Evolutionary conservation across 495 filamentous ascomycete species (phyloP), one percentile per base, ranked within the genome.

Genomic region (Saxophila tyrrhenica): DNA sequence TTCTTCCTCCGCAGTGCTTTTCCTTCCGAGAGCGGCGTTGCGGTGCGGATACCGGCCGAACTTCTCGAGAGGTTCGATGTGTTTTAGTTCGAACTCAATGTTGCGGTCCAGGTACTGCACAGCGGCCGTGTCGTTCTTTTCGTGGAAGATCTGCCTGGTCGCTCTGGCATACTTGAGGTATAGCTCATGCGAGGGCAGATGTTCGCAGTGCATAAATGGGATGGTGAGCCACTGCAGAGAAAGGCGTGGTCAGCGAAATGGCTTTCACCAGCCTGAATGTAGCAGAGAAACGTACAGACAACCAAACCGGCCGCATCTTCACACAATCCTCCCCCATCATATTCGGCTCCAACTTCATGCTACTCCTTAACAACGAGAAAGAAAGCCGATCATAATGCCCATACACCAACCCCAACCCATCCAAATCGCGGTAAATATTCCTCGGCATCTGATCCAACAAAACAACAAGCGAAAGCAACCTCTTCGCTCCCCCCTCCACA

Each of bases 381-480:
- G 74, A 64, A 21, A 77, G 63, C 0, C 67, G 69, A 54, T 77
- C 74, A 47, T 75, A 75, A 55, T 75, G 70, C 0, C 43, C 61
- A 57, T 73, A 77, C 16, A 76, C 65, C 10, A 65, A 47, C 0
- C 42, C 24, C 7, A 66, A 52, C 9, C 56, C 62, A 25, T 65
- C 61, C 10, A 64, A 49, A 0, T 62, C 63, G 8, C 74, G 74
- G 54, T 68, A 72, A 23, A 73, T 62, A 54, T 76, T 77, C 17
- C 74, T 70, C 1, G 73, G 62, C 43, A 75, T 63, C 57, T 77
- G 74, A 50, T 77, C 74, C 1, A 77, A 66, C 24, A 77, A 66
- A 23, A 77, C 17, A 9, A 74, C 17, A 11, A 77, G 50, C 17
- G 65, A 64, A 35, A 76, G 64, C 5, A 72, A 63, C 1, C 64